phyloP scores from a whole-genome alignment of 2,329 filamentous ascomycete species.

The Zarea fungicola region DNA sequence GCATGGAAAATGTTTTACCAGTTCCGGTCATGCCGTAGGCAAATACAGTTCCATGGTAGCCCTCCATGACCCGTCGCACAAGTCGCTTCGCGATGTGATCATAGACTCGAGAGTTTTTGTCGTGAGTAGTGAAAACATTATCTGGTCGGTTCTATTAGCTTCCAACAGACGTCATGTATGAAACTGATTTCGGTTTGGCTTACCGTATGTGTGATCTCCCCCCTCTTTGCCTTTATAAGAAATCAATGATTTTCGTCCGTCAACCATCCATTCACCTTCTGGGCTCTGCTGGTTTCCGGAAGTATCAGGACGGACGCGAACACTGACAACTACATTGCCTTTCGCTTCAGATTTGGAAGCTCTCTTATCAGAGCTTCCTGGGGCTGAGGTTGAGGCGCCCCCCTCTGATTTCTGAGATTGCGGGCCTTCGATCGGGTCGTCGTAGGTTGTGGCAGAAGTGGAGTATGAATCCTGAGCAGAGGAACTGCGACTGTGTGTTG shows the following conservation, averaged over 20 bases:
- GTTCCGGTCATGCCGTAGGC: conserved; percentile 99
- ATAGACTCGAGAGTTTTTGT: conserved; percentile 93
- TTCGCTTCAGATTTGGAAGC: conserved; percentile 65
- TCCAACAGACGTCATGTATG: background rate
- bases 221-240: conserved; percentile 83
- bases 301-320: conserved; percentile 82
- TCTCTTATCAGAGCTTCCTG: conserved; percentile 37
- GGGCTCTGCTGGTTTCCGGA: conserved; percentile 54
- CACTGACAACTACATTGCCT: conserved; percentile 93
- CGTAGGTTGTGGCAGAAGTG: conserved; percentile 82
- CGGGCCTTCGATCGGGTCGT: conserved; percentile 62
- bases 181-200: conserved; percentile 22
- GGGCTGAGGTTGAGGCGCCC: conserved; percentile 22
- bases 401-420: conserved; percentile 26
- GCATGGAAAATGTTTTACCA: conserved; percentile 99
- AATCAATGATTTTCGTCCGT: conserved; percentile 75
- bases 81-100: conserved; percentile 90
- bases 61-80: conserved; percentile 96
- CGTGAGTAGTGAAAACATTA: conserved; percentile 91
- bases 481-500: conserved; percentile 82
- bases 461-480: conserved; percentile 91
- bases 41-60: conserved; percentile 96
- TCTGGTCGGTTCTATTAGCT: conserved; percentile 51
- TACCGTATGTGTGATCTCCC: conserved; percentile 90
- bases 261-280: conserved; percentile 88